phyloP scores from a whole-genome alignment of 768 basidiomycete species.

The Termitomyces titanicus region DNA sequence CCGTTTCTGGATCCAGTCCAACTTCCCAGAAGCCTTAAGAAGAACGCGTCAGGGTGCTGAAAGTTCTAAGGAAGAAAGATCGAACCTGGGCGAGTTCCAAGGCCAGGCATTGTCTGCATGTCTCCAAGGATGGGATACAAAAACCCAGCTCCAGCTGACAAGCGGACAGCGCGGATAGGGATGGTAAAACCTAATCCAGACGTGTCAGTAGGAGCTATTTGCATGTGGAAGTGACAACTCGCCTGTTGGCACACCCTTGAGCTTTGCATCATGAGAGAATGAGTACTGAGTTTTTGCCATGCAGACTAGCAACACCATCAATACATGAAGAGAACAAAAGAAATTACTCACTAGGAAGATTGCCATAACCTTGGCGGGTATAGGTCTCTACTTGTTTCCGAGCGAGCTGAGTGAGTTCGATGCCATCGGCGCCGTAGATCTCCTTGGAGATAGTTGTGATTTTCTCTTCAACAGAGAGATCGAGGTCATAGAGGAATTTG shows the following conservation, averaged over 20 bases:
- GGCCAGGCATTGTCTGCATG: slow-evolving; percentile 98
- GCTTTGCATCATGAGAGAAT: slow-evolving; percentile 89
- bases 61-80: neutral
- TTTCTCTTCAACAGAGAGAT: slow-evolving; percentile 83
- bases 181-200: slow-evolving; percentile 72
- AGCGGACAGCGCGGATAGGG: slow-evolving; percentile 82
- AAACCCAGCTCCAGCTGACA: slow-evolving; percentile 95
- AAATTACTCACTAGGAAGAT: slow-evolving; percentile 65
- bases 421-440: slow-evolving; percentile 92
- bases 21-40: slow-evolving; percentile 89
- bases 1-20: slow-evolving; percentile 73
- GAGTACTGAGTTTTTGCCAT: slow-evolving; percentile 99
- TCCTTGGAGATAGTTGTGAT: slow-evolving; percentile 84
- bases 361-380: slow-evolving; percentile 81
- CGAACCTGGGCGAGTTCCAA: slow-evolving; percentile 84
- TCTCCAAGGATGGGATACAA: slow-evolving; percentile 93
- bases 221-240: slow-evolving; percentile 11
- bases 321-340: neutral
- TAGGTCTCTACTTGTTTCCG: slow-evolving; percentile 86
- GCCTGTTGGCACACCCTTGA: slow-evolving; percentile 88
- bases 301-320: slow-evolving; percentile 57
- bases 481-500: slow-evolving; percentile 89
- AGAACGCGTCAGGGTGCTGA: slow-evolving; percentile 6
- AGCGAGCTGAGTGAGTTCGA: slow-evolving; percentile 82
- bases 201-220: neutral